Conservation (phyloP, 2,329 filamentous ascomycete genomes). For the Trichoderma asperellum region DNA sequence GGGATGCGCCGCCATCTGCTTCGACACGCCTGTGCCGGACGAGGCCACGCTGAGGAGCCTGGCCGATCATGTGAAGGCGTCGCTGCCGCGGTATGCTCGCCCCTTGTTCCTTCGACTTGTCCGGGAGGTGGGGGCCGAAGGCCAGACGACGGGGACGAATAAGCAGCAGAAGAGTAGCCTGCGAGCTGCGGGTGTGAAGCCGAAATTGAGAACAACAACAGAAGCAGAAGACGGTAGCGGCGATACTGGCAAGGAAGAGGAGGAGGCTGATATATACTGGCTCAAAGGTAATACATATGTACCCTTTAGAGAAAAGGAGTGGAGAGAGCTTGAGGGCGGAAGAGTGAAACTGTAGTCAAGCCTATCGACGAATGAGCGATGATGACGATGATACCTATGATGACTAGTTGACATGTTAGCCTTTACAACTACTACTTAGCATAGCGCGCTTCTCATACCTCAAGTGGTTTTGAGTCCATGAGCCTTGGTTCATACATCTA, state of each 20-base stretch:
- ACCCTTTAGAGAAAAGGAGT: slow-evolving; percentile 68
- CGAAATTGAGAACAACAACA: slow-evolving; percentile 38
- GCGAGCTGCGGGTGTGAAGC: slow-evolving; percentile 74
- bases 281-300: slow-evolving; percentile 68
- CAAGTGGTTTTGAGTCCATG: not conserved
- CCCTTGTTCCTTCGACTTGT: slow-evolving; percentile 77
- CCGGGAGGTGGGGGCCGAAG: slow-evolving; percentile 54
- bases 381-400: not conserved
- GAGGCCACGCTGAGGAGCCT: slow-evolving; percentile 59
- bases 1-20: slow-evolving; percentile 74
- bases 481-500: slow-evolving; percentile 8
- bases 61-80: slow-evolving; percentile 58
- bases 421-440: not conserved
- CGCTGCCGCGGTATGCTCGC: slow-evolving; percentile 73
- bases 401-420: not conserved
- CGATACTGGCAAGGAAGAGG: not conserved
- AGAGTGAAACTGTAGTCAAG: slow-evolving; percentile 67
- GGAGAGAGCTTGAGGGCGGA: slow-evolving; percentile 68
- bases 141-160: slow-evolving; percentile 78
- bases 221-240: not conserved
- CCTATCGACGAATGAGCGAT: not conserved
- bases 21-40: slow-evolving; percentile 51
- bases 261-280: slow-evolving; percentile 60
- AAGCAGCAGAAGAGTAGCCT: slow-evolving; percentile 84
- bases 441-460: not conserved